Percentiles rank a stretch among this genome's conserved stretches.
phyloP scores from a whole-genome alignment of 768 basidiomycete genomes.

The Lentinus tigrinus region DNA sequence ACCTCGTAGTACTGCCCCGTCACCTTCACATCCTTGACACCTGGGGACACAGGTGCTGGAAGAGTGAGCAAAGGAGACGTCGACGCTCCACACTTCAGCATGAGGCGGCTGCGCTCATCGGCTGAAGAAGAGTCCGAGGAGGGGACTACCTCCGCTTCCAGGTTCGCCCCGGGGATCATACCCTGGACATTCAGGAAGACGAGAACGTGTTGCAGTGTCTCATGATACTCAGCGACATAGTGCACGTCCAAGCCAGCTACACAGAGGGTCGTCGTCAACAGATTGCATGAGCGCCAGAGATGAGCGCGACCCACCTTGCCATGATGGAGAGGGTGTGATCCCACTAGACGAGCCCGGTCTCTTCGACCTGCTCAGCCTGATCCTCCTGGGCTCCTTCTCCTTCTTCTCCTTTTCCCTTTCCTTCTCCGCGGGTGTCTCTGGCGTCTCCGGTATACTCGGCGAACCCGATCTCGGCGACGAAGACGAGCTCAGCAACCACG shows the following conservation, averaged over 20 bases:
- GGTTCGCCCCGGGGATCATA: slow-evolving; percentile 45
- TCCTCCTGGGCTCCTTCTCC: slow-evolving; percentile 16
- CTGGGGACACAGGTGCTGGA: slow-evolving; percentile 59
- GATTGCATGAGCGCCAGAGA: neutral
- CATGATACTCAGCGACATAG: slow-evolving; percentile 78
- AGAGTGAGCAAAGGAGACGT: slow-evolving; percentile 43
- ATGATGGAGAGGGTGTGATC: slow-evolving; percentile 16
- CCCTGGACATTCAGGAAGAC: slow-evolving; percentile 67
- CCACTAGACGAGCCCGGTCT: slow-evolving; percentile 30
- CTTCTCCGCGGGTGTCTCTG: neutral
- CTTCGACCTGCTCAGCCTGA: slow-evolving; percentile 18
- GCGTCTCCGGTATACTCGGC: slow-evolving; percentile 11
- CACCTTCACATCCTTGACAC: slow-evolving; percentile 57
- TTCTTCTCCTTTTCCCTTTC: slow-evolving; percentile 1
- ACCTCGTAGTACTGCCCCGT: slow-evolving; percentile 66
- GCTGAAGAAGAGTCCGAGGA: slow-evolving; percentile 15
- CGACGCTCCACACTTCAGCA: slow-evolving; percentile 59
- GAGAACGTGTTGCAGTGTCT: slow-evolving; percentile 77
- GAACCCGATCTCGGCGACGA: slow-evolving; percentile 16
- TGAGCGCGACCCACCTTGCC: slow-evolving; percentile 21
- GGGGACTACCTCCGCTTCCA: slow-evolving; percentile 65
- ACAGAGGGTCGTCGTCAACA: neutral
- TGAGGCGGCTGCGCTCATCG: slow-evolving; percentile 50
- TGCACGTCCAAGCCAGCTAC: slow-evolving; percentile 39
- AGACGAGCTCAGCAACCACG: slow-evolving; percentile 30